Evolutionary conservation across 2,329 filamentous ascomycete genomes (phyloP), one percentile per base, ranked within the genome.

Genomic region (Exophiala calicioides): DNA sequence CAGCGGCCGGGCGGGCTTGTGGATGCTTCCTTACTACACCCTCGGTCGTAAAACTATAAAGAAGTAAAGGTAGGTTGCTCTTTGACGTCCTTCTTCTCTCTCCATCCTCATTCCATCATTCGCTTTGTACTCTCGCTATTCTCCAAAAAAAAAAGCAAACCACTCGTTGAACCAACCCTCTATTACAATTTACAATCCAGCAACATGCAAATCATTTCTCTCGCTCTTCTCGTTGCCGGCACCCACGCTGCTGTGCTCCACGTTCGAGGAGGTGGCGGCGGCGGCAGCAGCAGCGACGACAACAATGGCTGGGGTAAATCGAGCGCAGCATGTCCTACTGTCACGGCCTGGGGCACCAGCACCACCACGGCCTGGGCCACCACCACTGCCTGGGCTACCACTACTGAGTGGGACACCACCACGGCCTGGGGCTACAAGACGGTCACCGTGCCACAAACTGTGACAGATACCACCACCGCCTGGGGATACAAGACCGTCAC

Each of bases 181-280:
- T n/a, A 21, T 37, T 18, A 21, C n/a, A 26, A 15, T 35, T 21
- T 38, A 38, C 27, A 8, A 26, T 18, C n/a, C n/a, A n/a, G n/a
- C 35, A 38, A 38, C 18, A 38, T 38, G 35, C 35, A 38, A 23
- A 26, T 38, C 35, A 26, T 29, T 23, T 5, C 6, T 38, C 35
- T 38, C 35, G 35, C 13, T 38, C 35, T 38, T 29, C 15, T 38
- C 19, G 9, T 38, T 16, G 35, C 35, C 27, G 35, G 35, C 6
- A 23, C 35, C 35, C 26, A 21, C 19, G 35, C 35, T 4, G 35
- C 23, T 27, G 35, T 23, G 21, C 12, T 38, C 21, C 26, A 38
- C 13, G 35, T 7, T 15, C 35, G 35, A 13, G 35, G 18, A n/a
- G 35, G 15, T 8, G 13, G 23, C 27, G 35, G 35, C n/a, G 18